phyloP scores from a whole-genome alignment of 495 filamentous ascomycete genomes.

The Aspergillus olivimuriae region DNA sequence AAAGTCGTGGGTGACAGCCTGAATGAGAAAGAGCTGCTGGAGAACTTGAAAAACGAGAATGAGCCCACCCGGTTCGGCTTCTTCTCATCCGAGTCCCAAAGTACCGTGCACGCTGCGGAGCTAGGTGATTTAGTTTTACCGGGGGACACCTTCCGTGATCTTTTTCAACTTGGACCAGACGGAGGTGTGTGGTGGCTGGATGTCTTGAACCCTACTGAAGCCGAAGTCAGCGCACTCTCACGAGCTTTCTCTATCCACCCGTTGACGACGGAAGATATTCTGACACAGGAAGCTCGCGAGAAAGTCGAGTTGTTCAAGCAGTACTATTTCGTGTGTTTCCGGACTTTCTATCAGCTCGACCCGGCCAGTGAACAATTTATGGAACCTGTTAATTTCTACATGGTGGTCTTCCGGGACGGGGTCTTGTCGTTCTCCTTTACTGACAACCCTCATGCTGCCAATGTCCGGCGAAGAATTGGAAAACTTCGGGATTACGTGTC shows the following conservation, averaged over 20 bases:
- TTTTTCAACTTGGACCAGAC: constrained; percentile 74
- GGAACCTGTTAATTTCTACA: constrained; percentile 92
- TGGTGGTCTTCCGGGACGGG: constrained; percentile 93
- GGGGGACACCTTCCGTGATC: constrained; percentile 79
- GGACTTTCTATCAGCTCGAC: constrained; percentile 81
- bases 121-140: constrained; percentile 82
- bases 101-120: constrained; percentile 82
- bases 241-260: constrained; percentile 91
- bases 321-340: constrained; percentile 97
- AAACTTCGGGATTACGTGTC: constrained; percentile 90
- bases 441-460: constrained; percentile 73
- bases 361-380: constrained; percentile 69
- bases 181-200: constrained; percentile 92
- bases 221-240: constrained; percentile 81
- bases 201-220: constrained; percentile 81
- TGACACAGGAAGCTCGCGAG: constrained; percentile 87
- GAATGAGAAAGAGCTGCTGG: constrained; percentile 27
- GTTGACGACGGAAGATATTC: constrained; percentile 89
- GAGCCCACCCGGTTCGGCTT: constrained; percentile 83
- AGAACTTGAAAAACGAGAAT: constrained; percentile 35
- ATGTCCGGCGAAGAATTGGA: constrained; percentile 86
- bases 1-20: constrained; percentile 20
- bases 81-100: constrained; percentile 89
- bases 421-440: constrained; percentile 89
- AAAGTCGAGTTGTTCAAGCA: constrained; percentile 96